Conservation (phyloP, 345 rosid genomes). For the Eucalyptus microcorys region DNA sequence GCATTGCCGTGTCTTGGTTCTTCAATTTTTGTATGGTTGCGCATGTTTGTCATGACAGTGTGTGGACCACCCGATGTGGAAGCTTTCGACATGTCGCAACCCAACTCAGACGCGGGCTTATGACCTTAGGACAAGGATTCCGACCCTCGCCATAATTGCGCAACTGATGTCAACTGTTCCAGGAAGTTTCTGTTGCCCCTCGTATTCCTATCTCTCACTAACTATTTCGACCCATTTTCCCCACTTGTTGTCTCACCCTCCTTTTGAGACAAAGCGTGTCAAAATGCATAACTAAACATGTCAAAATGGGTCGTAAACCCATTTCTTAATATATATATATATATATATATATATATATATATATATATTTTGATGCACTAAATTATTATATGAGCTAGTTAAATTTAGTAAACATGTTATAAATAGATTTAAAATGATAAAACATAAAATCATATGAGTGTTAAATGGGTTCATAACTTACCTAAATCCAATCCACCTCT, state of each 20-base stretch:
- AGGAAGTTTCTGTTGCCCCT: neutral
- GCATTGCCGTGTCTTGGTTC: neutral
- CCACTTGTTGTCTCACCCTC: neutral
- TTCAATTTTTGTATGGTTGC: neutral
- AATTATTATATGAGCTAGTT: neutral
- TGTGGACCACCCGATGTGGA: neutral
- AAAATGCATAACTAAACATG: neutral
- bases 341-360: too few species aligned
- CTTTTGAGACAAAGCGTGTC: neutral
- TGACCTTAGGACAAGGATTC: neutral
- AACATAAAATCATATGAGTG: too few species aligned
- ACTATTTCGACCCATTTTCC: neutral
- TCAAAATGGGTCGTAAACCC: neutral
- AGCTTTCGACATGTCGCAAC: neutral
- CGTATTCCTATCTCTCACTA: neutral
- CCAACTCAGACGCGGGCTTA: neutral
- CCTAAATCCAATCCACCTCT: too few species aligned
- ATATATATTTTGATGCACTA: neutral
- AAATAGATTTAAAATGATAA: too few species aligned
- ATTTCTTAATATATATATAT: too few species aligned
- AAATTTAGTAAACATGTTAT: neutral
- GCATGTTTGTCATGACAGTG: neutral
- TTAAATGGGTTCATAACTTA: neutral
- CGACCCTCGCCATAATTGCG: neutral
- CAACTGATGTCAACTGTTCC: neutral